Evolutionary conservation across 805 yeast species (phyloP), one percentile per base, ranked within the genome.

Genomic region (Metschnikowia amazonensis): DNA sequence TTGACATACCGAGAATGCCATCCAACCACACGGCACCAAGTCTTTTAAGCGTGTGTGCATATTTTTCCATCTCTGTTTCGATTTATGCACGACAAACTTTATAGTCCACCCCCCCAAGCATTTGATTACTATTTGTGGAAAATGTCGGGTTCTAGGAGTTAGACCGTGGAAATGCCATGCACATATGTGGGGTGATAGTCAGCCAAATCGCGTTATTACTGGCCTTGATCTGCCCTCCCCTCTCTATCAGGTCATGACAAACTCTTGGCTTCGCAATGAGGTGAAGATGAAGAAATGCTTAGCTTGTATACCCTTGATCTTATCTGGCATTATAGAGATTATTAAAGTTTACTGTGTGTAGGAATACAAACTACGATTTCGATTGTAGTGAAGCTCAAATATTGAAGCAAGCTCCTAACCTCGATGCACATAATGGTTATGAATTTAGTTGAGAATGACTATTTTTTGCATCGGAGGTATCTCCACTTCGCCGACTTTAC

Each of bases 21-120:
- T 27, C n/a, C 28, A 33, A 28, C 18, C 41, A 20, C 21, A 37
- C 41, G 41, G 41, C 41, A 37, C 17, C 32, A n/a, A 18, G 5
- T n/a, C 9, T 9, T 18, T 28, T 28, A 37, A 27, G 41, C 41
- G 23, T n/a, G 13, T 18, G 4, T 37, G 33, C 41, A 28, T 27
- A 37, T 21, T 37, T 18, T 13, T n/a, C 11, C 20, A 36, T 11
- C 27, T 16, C n/a, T 4, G 17, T 25, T 17, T 20, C 20, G 10
- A 18, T 28, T 16, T 16, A 18, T 28, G 33, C 41, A 14, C 31
- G 10, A 35, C 16, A 18, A 28, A 11, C 33, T 24, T 11, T 25
- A 18, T 11, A 28, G 18, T 7, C 17, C n/a, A 18, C n/a, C 33
- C 33, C n/a, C 2, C 17, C 33, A 8, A 27, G 13, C 41, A 18